A percentile compares a stretch with the other conserved stretches of the same genome.
phyloP scores from a whole-genome alignment of 1,284 basidiomycete species.

The Apiotrichum akiyoshidainum region DNA sequence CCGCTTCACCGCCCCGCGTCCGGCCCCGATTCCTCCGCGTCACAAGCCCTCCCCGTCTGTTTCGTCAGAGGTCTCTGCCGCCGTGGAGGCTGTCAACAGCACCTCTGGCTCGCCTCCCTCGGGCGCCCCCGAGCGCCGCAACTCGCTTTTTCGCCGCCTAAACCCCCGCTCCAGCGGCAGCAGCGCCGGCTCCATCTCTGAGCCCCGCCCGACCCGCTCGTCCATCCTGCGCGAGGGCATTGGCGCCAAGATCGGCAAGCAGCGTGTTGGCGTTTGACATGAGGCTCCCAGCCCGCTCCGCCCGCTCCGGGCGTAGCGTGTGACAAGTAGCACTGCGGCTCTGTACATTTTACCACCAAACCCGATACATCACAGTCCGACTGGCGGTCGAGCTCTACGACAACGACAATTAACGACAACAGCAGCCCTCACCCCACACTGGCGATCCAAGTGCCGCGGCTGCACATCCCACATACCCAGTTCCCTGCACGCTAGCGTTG shows the following conservation, averaged over 20 bases:
- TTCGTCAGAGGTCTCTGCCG: slow-evolving; percentile 1
- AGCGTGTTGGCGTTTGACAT: not conserved
- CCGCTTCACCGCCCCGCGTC: slow-evolving; percentile 13
- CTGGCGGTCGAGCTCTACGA: too few relatives aligned
- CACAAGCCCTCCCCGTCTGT: slow-evolving; percentile 4
- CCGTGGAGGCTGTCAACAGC: not conserved
- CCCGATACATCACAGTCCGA: too few relatives aligned
- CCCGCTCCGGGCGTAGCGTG: not conserved
- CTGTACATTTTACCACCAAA: too few relatives aligned
- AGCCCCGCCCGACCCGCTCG: slow-evolving; percentile 26
- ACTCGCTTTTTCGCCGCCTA: slow-evolving; percentile 4
- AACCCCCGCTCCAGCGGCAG: slow-evolving; percentile 1
- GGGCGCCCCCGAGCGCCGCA: not conserved
- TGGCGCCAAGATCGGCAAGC: slow-evolving; percentile 10
- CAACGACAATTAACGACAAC: too few relatives aligned
- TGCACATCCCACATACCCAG: too few relatives aligned
- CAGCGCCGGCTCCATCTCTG: not conserved
- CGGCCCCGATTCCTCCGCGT: slow-evolving; percentile 13
- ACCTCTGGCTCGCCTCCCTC: not conserved
- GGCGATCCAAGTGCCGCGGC: too few relatives aligned
- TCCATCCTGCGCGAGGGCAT: slow-evolving; percentile 28
- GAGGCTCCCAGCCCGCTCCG: not conserved
- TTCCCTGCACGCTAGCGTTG: too few relatives aligned
- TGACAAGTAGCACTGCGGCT: not conserved
- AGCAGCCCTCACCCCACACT: too few relatives aligned